Conservation (phyloP, 2,329 filamentous ascomycete genomes). For the Dothistroma pini region DNA sequence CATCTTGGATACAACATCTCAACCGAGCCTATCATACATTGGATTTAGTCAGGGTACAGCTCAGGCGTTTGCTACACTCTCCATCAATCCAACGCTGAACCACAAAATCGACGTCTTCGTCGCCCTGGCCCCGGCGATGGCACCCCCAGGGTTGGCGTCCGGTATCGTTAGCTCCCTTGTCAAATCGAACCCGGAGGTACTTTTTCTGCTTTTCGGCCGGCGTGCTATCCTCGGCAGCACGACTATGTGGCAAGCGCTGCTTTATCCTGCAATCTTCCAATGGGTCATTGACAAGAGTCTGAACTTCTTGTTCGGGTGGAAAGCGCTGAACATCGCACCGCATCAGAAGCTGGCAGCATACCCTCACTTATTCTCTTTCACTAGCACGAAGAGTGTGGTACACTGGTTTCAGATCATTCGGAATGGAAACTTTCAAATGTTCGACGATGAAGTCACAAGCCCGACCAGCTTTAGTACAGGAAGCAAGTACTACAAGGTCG, state of each 20-base stretch:
- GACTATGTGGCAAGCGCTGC: constrained; percentile 94
- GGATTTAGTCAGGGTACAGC: constrained; percentile 97
- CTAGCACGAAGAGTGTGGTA: constrained; percentile 92
- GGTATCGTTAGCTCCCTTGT: constrained; percentile 88
- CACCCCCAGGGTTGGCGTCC: constrained; percentile 83
- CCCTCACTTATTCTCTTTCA: constrained; percentile 93
- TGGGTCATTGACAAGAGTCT: constrained; percentile 80
- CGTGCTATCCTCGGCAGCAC: constrained; percentile 87
- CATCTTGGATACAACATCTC: constrained; percentile 76
- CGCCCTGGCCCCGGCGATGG: constrained; percentile 93
- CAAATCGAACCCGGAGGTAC: constrained; percentile 86
- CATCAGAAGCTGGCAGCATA: constrained; percentile 94
- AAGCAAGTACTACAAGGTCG: constrained; percentile 90
- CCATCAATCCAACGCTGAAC: constrained; percentile 89
- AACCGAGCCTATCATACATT: constrained; percentile 86
- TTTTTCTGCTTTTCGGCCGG: constrained; percentile 89
- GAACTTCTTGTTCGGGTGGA: constrained; percentile 85
- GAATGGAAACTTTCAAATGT: constrained; percentile 96
- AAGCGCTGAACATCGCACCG: constrained; percentile 73
- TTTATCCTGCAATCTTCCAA: constrained; percentile 92
- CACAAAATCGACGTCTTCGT: constrained; percentile 94
- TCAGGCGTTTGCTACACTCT: constrained; percentile 89
- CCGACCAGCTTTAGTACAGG: constrained; percentile 66
- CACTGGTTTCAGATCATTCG: constrained; percentile 99
- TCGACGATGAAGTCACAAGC: constrained; percentile 86